Percentiles rank a stretch among this genome's conserved stretches.
phyloP scores from a whole-genome alignment of 78 protist genomes.

The Dictyostelium discoideum region dicty_2.7 NC_007088.5:6719001-6719500 shows the following conservation, averaged over 20 bases:
- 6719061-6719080: slow-evolving; percentile 29
- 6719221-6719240: slow-evolving; percentile 47
- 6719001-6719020: no score
- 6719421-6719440: no score
- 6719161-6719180: slow-evolving; percentile 54
- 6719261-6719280: neutral
- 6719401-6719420: no score
- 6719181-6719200: neutral
- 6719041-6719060: neutral
- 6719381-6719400: no score
- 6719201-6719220: slow-evolving; percentile 14
- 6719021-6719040: no score
- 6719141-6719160: slow-evolving; percentile 44
- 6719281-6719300: neutral
- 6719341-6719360: no score
- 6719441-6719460: neutral
- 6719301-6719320: no score
- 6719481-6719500: neutral
- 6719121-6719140: slow-evolving; percentile 51
- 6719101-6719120: slow-evolving; percentile 59
- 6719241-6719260: slow-evolving; percentile 11
- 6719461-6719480: neutral
- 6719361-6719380: no score
- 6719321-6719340: no score
- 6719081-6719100: slow-evolving; percentile 45